Percentiles rank a stretch among this genome's conserved stretches.
Conservation (phyloP, 2,329 filamentous ascomycete species). For the Xylaria sp. region DNA sequence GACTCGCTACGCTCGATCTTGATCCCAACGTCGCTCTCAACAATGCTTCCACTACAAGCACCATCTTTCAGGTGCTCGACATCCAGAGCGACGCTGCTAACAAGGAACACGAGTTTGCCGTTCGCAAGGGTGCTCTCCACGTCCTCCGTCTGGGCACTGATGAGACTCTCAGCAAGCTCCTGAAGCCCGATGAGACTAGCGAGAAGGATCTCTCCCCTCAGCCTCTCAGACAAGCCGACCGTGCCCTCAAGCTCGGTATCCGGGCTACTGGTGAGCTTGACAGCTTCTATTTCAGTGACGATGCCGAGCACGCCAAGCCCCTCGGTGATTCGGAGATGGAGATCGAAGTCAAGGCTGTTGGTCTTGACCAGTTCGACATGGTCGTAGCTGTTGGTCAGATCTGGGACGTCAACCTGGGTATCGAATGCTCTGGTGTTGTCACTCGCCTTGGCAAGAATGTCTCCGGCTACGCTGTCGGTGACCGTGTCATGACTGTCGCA, state of each 20-base stretch:
- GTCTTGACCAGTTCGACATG: slow-evolving; percentile 28
- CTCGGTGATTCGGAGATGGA: slow-evolving; percentile 26
- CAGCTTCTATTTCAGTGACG: slow-evolving; percentile 28
- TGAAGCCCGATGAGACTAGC: slow-evolving; percentile 23
- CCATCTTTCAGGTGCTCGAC: slow-evolving; percentile 30
- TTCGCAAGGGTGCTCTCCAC: slow-evolving; percentile 25
- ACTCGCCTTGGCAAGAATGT: slow-evolving; percentile 26
- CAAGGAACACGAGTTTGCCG: slow-evolving; percentile 26
- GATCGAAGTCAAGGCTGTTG: slow-evolving; percentile 28
- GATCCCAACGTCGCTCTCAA: slow-evolving; percentile 35
- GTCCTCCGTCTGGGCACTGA: slow-evolving; percentile 25
- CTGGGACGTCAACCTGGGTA: slow-evolving; percentile 28
- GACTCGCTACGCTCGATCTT: slow-evolving; percentile 42
- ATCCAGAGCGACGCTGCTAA: slow-evolving; percentile 26
- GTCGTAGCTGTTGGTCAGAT: slow-evolving; percentile 27
- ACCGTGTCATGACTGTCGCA: slow-evolving; percentile 25
- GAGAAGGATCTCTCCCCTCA: slow-evolving; percentile 23
- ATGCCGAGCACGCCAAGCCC: slow-evolving; percentile 21
- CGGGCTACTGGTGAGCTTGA: slow-evolving; percentile 28
- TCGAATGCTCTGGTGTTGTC: slow-evolving; percentile 27
- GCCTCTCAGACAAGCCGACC: slow-evolving; percentile 25
- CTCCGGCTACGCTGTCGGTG: slow-evolving; percentile 23
- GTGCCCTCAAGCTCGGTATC: slow-evolving; percentile 25
- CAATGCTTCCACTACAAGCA: slow-evolving; percentile 28
- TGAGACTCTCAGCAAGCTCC: slow-evolving; percentile 23